Conservation (phyloP, 192 early-diverging fungal genomes). For the Gamsiella multidivaricata region DNA sequence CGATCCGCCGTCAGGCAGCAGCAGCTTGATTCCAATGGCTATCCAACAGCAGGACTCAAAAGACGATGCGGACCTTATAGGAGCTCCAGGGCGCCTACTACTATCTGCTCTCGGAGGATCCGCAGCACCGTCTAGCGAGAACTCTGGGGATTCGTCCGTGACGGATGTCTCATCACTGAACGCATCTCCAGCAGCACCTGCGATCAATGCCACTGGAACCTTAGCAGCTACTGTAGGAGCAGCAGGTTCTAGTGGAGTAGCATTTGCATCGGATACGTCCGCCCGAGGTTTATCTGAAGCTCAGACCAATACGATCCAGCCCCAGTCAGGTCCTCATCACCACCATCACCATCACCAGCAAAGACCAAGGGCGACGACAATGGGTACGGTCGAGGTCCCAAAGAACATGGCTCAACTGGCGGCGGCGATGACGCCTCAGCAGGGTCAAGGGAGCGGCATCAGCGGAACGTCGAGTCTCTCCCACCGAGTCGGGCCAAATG, state of each 20-base stretch:
- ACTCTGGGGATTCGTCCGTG: background rate
- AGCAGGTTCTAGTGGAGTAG: background rate
- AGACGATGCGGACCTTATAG: background rate
- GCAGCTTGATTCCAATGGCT: background rate
- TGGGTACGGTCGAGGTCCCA: conserved; percentile 50
- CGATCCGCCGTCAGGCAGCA: background rate
- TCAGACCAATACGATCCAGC: conserved; percentile 5
- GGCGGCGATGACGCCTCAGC: conserved; percentile 39
- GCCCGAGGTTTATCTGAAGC: background rate
- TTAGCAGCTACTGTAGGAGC: background rate
- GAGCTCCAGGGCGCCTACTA: background rate
- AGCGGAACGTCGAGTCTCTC: conserved; percentile 15
- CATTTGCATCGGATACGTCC: background rate
- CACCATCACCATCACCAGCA: conserved; percentile 25
- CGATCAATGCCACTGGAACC: background rate
- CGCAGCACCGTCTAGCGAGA: conserved; percentile 15
- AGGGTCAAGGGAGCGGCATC: conserved; percentile 12
- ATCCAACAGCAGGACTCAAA: conserved; percentile 2
- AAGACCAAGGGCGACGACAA: conserved; percentile 48
- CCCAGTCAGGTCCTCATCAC: too few species aligned
- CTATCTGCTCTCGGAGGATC: background rate
- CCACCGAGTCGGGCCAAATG: conserved; percentile 10
- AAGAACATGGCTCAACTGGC: conserved; percentile 55
- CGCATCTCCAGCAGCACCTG: conserved; percentile 2
- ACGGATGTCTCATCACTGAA: conserved; percentile 14